These are phyloP conservation scores for Epichloe elymi DNA, from an alignment of 2,329 filamentous ascomycete species.

Conservation along the genomic window DNA sequence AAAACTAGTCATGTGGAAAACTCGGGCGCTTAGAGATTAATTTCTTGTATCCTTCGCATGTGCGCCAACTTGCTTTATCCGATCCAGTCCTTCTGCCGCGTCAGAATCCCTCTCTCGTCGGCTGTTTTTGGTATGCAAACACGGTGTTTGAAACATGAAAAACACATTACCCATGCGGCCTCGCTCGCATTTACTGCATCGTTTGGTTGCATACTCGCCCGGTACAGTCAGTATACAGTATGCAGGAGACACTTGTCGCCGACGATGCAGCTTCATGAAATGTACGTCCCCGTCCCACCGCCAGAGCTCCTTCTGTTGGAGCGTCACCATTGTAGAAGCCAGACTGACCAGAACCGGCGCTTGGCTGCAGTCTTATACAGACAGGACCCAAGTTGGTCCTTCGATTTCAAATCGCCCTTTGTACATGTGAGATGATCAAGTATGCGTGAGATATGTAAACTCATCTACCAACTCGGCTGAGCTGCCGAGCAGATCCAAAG, in stretches of 20 bases:
- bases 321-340: not conserved
- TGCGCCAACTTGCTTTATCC: not conserved
- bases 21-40: not conserved
- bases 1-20: not conserved
- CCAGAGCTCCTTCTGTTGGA: not conserved
- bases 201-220: too few species aligned
- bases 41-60: not conserved
- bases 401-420: too few species aligned
- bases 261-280: not conserved
- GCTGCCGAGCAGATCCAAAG: conserved; percentile 35
- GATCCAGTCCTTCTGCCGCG: not conserved
- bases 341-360: too few species aligned
- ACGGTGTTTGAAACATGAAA: not conserved
- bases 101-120: not conserved
- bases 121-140: not conserved
- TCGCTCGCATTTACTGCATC: too few species aligned
- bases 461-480: conserved; percentile 44
- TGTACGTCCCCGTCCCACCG: not conserved
- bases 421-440: not conserved
- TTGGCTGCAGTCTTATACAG: too few species aligned
- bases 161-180: not conserved
- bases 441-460: not conserved
- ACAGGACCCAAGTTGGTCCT: too few species aligned
- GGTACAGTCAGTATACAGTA: too few species aligned
- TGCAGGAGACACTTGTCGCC: too few species aligned